These are phyloP conservation scores for Suhomyces emberorum DNA, from an alignment of 805 yeast genomes.

Conservation along the genomic window DNA sequence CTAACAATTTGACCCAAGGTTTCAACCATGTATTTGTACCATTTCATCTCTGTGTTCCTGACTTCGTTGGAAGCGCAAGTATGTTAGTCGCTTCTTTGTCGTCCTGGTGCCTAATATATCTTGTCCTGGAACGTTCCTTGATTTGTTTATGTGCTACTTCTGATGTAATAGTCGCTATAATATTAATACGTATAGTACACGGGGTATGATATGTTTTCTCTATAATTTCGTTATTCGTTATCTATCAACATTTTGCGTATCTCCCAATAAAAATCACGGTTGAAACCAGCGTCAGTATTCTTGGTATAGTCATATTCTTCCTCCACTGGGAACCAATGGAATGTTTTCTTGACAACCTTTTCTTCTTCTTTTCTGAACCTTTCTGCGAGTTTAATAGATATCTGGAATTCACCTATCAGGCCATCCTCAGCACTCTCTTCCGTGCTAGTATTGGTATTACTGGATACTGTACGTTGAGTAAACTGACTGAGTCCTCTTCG, in stretches of 20 bases:
- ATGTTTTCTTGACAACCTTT: constrained; percentile 31
- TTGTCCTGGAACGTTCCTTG: no score
- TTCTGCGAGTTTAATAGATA: constrained; percentile 27
- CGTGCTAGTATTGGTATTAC: constrained; percentile 18
- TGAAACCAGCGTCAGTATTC: constrained; percentile 11
- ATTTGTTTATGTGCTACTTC: no score
- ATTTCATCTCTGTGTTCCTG: no score
- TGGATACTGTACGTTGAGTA: constrained; percentile 36
- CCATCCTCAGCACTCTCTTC: constrained; percentile 9
- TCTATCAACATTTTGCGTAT: constrained; percentile 43
- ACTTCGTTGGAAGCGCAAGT: no score
- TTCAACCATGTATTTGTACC: no score
- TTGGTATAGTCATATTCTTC: constrained; percentile 20
- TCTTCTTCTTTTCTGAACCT: constrained; percentile 35
- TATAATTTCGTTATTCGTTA: constrained; percentile 11
- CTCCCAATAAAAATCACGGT: constrained; percentile 38
- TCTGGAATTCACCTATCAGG: constrained; percentile 23
- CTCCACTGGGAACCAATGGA: constrained; percentile 36
- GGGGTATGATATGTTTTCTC: no score
- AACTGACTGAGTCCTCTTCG: constrained; percentile 33
- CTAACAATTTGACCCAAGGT: no score
- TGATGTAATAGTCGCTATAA: no score
- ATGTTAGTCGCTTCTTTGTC: no score
- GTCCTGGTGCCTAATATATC: no score
- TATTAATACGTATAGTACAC: no score